Percentiles rank a stretch among this genome's conserved stretches.
Evolutionary conservation across 2,329 filamentous ascomycete genomes (phyloP).

Genomic region (Phialemoniopsis sp.): DNA sequence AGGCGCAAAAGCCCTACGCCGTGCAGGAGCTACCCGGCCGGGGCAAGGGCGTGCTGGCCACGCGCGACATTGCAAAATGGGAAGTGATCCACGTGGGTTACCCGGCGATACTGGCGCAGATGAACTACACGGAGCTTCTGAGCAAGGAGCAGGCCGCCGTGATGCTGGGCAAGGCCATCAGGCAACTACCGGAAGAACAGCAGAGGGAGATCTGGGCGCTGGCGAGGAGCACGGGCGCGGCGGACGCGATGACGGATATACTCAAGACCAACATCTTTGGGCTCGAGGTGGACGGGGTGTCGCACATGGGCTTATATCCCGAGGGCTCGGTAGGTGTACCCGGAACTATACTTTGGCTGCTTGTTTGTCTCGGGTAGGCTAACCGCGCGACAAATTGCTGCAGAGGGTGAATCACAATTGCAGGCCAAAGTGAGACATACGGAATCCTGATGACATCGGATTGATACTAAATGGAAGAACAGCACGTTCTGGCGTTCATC

Average conservation of each 20-base stretch:
- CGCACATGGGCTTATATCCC: slow-evolving; percentile 15
- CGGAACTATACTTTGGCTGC: too few species aligned
- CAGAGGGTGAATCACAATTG: slow-evolving; percentile 18
- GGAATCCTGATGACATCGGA: background rate
- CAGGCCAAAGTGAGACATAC: slow-evolving; percentile 14
- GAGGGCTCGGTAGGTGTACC: slow-evolving; percentile 14
- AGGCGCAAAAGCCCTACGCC: slow-evolving; percentile 4
- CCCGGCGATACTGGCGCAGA: slow-evolving; percentile 14
- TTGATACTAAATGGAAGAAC: background rate
- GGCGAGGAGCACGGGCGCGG: slow-evolving; percentile 10
- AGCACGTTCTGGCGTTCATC: slow-evolving; percentile 15
- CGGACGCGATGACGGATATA: slow-evolving; percentile 13
- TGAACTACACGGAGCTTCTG: slow-evolving; percentile 12
- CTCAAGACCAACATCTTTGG: slow-evolving; percentile 19
- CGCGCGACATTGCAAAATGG: slow-evolving; percentile 8
- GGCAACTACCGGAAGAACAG: slow-evolving; percentile 10
- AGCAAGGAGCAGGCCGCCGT: background rate
- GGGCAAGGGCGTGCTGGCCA: slow-evolving; percentile 16
- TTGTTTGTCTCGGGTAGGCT: too few species aligned
- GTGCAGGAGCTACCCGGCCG: slow-evolving; percentile 12
- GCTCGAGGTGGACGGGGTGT: slow-evolving; percentile 16
- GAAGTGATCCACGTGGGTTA: slow-evolving; percentile 14
- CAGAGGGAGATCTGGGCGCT: slow-evolving; percentile 10
- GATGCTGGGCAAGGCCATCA: slow-evolving; percentile 12
- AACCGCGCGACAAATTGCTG: background rate